A percentile compares a stretch with the other conserved stretches of the same genome.
phyloP scores from a whole-genome alignment of 2,329 filamentous ascomycete species.

The Paecilomyces sp. region DNA sequence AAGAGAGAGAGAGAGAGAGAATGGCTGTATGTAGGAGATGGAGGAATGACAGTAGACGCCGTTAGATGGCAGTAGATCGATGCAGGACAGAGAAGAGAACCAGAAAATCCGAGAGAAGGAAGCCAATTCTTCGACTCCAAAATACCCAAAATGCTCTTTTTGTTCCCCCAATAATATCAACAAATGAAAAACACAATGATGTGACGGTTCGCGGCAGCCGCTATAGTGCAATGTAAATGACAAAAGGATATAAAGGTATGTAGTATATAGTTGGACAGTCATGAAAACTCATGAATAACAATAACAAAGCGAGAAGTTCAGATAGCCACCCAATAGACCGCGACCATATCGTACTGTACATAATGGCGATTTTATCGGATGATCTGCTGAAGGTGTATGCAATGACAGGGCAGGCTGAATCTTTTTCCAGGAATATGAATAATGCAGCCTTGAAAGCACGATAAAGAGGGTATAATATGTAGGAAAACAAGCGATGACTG shows the following conservation, averaged over 20 bases:
- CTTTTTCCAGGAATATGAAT: background rate
- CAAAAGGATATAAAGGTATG: background rate
- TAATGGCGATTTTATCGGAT: background rate
- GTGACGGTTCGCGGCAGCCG: background rate
- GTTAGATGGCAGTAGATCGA: background rate
- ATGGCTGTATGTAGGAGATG: background rate
- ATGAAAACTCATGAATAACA: background rate
- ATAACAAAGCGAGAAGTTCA: background rate
- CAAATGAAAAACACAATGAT: background rate
- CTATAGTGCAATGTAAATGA: background rate
- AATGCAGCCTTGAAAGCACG: background rate
- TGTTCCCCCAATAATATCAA: background rate
- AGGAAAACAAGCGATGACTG: background rate
- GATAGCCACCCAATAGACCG: background rate
- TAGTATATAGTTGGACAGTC: background rate
- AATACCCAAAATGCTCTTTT: background rate
- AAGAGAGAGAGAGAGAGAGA: background rate
- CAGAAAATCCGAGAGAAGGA: background rate
- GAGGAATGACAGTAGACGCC: background rate
- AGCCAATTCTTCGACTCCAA: background rate
- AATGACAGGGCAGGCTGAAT: background rate
- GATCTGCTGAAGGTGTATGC: background rate
- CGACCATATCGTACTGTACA: background rate
- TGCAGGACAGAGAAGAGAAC: background rate
- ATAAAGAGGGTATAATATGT: background rate